Evolutionary conservation across 108 stramenopile species (phyloP), one percentile per base, ranked within the genome.

Genomic region (Cyclotella kingstonii): DNA sequence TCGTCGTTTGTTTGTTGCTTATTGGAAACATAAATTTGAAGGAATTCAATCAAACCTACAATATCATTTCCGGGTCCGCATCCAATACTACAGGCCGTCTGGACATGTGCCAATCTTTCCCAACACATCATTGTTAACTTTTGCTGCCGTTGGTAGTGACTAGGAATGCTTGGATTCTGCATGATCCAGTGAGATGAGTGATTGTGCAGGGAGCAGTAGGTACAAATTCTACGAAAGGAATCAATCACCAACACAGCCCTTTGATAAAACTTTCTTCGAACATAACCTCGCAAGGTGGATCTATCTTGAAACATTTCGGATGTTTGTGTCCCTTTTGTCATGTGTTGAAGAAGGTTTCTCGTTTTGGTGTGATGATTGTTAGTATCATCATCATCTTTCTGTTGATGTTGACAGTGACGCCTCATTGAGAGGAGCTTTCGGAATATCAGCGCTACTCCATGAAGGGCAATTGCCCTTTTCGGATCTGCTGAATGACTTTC

Each of bases 1-100:
- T 15, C 3, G 26, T 53, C 42, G 39, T 45, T 1, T 57, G 8
- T 25, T 6, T 12, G 31, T 45, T 29, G 5, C 2, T 60, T 49
- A 45, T 48, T 46, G 6, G 27, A 43, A 7, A 54, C 35, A 34
- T 23, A 46, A 29, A 30, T 33, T 49, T 47, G 54, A 61, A 77
- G 76, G 74, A 84, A 51, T 12, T 53, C 57, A 51, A 56, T 31
- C 22, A 82, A 40, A n/a, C 89, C 86, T 1, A 83, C 66, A 19
- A 68, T 73, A 73, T 90, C 89, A 52, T 76, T 82, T 1, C 86
- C 89, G 9, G 86, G 86, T 0, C 89, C 89, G 60, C 86, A 90
- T 10, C 89, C 89, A 41, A 90, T 76, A 43, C 80, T 82, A 38
- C 76, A 68, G 6, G 82, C 56, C 1, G 29, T 40, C 35, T 66